Base-by-base conservation (phyloP, 495 filamentous ascomycete genomes). In the Xylaria scruposa region DNA sequence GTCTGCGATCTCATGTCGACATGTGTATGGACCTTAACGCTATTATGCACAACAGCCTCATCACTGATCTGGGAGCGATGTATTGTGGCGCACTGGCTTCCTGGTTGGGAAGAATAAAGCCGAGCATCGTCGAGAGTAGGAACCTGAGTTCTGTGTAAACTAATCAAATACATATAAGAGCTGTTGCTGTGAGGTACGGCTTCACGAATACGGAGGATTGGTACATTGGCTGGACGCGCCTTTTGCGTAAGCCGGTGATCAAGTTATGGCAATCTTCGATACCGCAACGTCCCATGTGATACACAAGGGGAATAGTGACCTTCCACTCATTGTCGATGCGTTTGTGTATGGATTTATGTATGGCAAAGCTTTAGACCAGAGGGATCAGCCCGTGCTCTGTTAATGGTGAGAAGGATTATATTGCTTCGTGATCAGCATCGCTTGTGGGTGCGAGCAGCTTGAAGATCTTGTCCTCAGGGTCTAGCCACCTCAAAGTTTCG, bases 191-290 rank as follows among this genome's bases (percentile, higher is more conserved):
- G 7, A 24, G 38, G 12, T 24, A 13, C 24, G 61, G 61, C 15
- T 47, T 64, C 40, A 24, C 40, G 36, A 31, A 36, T 62, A 62
- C 59, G 36, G 33, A 17, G 33, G 21, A 15, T 40, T 4, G 33
- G 19, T 62, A 62, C 36, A 62, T 44, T 42, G 58, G 33, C 31
- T 61, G 29, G 58, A 40, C 31, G 19, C 58, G 29, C 58, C 33
- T 61, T 40, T 31, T 21, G 17, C 58, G 12, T 4, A 61, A 21
- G 3, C 19, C 19, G 33, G 36, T 6, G 36, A 62, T 21, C 36
- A 38, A n/a, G 10, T 26, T 26, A 12, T 42, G 1, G 59, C 42
- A 19, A 40, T 17, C 2, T n/a, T 62, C 12, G 59, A n/a, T 40
- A 36, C 59, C 26, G 42, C 9, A 13, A 36, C 42, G 29, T n/a